Percentiles rank a stretch among this genome's conserved stretches.
phyloP scores from a whole-genome alignment of 2,329 filamentous ascomycete species.

The Shiraia sp. region DNA sequence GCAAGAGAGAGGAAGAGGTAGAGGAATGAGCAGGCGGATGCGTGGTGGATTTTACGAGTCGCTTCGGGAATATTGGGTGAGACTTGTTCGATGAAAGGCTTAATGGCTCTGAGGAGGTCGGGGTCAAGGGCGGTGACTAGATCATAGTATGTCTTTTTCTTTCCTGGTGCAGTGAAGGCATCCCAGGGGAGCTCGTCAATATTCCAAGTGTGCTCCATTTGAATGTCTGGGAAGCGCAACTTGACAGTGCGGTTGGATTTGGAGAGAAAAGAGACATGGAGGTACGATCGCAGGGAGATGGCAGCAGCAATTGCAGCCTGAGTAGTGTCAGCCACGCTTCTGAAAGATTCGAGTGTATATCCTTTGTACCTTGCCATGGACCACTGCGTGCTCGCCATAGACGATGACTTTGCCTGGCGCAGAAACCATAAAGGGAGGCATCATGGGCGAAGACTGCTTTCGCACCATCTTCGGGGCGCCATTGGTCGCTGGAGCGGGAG shows the following conservation, averaged over 20 bases:
- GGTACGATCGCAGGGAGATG: constrained; percentile 92
- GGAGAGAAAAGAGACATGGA: constrained; percentile 90
- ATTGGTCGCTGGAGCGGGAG: constrained; percentile 11
- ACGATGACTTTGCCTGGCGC: constrained; percentile 98
- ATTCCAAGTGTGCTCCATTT: constrained; percentile 88
- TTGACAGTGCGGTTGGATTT: constrained; percentile 89
- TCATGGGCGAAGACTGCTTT: constrained; percentile 60
- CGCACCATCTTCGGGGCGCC: constrained; percentile 24
- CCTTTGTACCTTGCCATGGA: constrained; percentile 94
- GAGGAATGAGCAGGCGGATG: constrained; percentile 82
- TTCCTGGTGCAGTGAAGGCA: constrained; percentile 74
- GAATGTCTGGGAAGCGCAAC: constrained; percentile 88
- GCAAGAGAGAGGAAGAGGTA: constrained; percentile 92
- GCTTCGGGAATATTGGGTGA: constrained; percentile 69
- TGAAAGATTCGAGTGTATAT: constrained; percentile 23
- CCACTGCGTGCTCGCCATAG: constrained; percentile 97
- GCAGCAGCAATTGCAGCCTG: constrained; percentile 91
- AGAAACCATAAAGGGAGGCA: constrained; percentile 96
- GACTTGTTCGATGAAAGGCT: constrained; percentile 75
- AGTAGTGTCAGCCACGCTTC: constrained; percentile 15
- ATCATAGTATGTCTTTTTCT: constrained; percentile 96
- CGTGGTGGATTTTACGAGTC: constrained; percentile 80
- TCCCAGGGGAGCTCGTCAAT: constrained; percentile 91
- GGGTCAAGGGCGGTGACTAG: constrained; percentile 76
- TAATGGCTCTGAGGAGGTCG: constrained; percentile 77